phyloP scores from a whole-genome alignment of 495 filamentous ascomycete genomes.

The Aspergillus olivimuriae region DNA sequence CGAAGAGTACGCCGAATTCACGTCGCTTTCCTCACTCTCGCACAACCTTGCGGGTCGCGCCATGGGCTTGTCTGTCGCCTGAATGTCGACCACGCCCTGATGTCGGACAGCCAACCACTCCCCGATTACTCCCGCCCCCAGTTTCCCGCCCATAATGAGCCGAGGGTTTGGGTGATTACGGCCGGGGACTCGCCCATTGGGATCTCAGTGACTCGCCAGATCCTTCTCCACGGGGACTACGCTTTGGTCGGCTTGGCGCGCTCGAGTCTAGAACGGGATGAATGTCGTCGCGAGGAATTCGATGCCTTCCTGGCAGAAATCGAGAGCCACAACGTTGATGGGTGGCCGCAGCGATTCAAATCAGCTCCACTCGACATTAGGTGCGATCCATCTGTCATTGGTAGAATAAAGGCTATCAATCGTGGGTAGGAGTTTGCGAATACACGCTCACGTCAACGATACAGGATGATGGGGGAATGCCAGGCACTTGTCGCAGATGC shows the following conservation, averaged over 20 bases:
- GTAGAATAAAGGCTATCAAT: neutral
- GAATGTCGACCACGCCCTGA: slow-evolving; percentile 18
- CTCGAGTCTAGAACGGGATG: slow-evolving; percentile 34
- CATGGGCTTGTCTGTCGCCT: slow-evolving; percentile 25
- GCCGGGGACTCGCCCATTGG: slow-evolving; percentile 76
- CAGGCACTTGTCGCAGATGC: slow-evolving; percentile 86
- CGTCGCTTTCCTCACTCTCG: neutral
- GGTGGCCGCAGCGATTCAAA: slow-evolving; percentile 40
- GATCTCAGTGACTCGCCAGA: slow-evolving; percentile 61
- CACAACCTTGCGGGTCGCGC: slow-evolving; percentile 12
- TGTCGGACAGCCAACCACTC: slow-evolving; percentile 33
- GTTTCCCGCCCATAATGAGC: slow-evolving; percentile 53
- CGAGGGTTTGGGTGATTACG: slow-evolving; percentile 83
- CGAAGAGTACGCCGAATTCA: neutral
- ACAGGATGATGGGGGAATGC: slow-evolving; percentile 46
- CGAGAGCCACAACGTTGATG: slow-evolving; percentile 51
- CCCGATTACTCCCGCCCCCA: slow-evolving; percentile 37
- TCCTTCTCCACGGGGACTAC: slow-evolving; percentile 80
- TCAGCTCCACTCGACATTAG: slow-evolving; percentile 45
- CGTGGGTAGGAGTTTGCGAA: slow-evolving; percentile 15
- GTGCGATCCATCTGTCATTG: slow-evolving; percentile 22
- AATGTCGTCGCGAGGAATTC: slow-evolving; percentile 44
- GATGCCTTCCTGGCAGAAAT: slow-evolving; percentile 58
- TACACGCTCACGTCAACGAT: neutral
- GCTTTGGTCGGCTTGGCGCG: slow-evolving; percentile 72